These are phyloP conservation scores for Citrus australasica DNA, from an alignment of 345 rosid species.

Conservation along the genomic window DNA sequence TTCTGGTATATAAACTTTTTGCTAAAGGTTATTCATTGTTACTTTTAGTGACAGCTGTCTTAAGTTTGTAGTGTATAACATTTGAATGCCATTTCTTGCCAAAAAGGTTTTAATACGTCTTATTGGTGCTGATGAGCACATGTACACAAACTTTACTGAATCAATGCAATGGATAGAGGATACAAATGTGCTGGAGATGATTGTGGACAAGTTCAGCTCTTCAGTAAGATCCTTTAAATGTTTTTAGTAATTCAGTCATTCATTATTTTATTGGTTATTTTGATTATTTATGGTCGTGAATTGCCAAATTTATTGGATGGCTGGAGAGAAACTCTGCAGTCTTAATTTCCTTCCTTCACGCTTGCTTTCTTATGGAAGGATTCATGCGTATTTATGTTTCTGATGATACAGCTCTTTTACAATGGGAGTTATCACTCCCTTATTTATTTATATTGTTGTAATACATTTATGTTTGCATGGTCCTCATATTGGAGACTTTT, in stretches of 20 bases:
- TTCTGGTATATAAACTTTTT: constrained; percentile 10
- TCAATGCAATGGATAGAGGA: constrained; percentile 89
- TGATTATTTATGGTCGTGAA: not conserved
- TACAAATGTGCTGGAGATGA: constrained; percentile 84
- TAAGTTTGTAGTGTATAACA: not conserved
- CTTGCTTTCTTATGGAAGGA: not conserved
- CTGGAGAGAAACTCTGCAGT: not conserved
- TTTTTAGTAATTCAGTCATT: not conserved
- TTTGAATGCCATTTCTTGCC: constrained; percentile 13
- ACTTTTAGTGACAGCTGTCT: not conserved
- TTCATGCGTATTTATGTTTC: not conserved
- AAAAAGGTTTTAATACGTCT: constrained; percentile 79
- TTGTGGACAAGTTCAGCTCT: constrained; percentile 85
- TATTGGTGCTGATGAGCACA: constrained; percentile 86
- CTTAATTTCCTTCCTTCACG: not conserved
- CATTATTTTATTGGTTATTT: not conserved
- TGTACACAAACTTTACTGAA: constrained; percentile 64
- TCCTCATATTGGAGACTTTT: not conserved
- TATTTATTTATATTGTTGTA: not conserved
- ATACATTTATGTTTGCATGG: not conserved
- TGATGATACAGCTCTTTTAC: not conserved
- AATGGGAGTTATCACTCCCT: not conserved
- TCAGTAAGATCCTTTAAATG: constrained; percentile 54
- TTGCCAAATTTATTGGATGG: not conserved
- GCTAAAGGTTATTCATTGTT: not conserved